phyloP scores from a whole-genome alignment of 805 yeast genomes.

The Candida adriatica region DNA sequence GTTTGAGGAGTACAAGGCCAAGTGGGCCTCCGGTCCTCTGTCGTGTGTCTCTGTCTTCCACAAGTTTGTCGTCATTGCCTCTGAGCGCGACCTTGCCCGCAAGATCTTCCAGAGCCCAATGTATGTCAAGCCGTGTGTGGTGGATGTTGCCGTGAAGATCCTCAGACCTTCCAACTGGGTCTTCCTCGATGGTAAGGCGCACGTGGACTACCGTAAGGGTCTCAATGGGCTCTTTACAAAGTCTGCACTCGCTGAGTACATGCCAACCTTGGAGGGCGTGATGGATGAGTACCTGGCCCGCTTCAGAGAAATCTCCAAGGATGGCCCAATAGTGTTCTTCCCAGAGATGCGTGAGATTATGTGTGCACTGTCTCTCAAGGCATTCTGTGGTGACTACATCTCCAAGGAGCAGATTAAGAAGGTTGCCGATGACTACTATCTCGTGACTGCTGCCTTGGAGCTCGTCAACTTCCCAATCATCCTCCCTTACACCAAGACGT shows the following conservation, averaged over 20 bases:
- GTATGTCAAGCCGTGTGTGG: conserved; percentile 95
- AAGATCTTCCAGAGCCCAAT: conserved; percentile 79
- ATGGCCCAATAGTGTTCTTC: conserved; percentile 74
- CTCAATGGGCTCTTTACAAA: conserved; percentile 85
- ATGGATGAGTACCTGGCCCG: conserved; percentile 75
- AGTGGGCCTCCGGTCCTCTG: conserved; percentile 92
- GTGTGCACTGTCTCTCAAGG: conserved; percentile 88
- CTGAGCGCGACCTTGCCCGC: conserved; percentile 80
- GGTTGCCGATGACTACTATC: conserved; percentile 88
- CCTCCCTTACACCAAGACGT: conserved; percentile 91
- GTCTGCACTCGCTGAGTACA: conserved; percentile 72
- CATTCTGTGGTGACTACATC: conserved; percentile 94
- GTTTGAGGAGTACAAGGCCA: conserved; percentile 85
- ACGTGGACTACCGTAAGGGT: conserved; percentile 85
- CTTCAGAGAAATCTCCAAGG: conserved; percentile 51
- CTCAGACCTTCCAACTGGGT: conserved; percentile 97
- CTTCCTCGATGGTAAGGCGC: conserved; percentile 92
- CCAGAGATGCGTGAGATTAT: conserved; percentile 91
- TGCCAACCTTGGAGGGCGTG: conserved; percentile 77
- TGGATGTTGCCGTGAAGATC: conserved; percentile 92
- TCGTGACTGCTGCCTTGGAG: conserved; percentile 93
- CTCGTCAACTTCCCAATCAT: conserved; percentile 97
- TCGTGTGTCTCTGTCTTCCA: conserved; percentile 98
- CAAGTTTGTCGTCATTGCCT: conserved; percentile 93
- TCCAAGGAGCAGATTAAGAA: conserved; percentile 83